These are phyloP conservation scores for Peronospora destructor DNA, from an alignment of 352 stramenopile species.

Conservation along the genomic window DNA sequence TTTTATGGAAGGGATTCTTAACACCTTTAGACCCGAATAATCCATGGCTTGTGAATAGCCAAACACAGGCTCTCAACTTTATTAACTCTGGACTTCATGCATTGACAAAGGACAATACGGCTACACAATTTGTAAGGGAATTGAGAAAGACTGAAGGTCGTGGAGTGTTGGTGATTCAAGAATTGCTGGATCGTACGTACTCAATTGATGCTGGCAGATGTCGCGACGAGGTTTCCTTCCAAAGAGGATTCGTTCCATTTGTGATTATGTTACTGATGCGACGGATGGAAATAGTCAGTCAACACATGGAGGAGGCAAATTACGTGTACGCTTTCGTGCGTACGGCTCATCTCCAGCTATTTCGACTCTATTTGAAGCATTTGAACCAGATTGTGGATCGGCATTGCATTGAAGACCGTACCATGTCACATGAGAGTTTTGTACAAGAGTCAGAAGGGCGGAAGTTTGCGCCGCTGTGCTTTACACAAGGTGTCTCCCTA, in stretches of 20 bases:
- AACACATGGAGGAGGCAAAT: slow-evolving; percentile 35
- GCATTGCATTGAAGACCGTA: slow-evolving; percentile 25
- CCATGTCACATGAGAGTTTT: slow-evolving; percentile 21
- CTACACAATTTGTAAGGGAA: slow-evolving; percentile 30
- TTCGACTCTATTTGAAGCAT: slow-evolving; percentile 24
- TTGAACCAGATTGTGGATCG: slow-evolving; percentile 30
- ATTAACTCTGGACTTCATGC: slow-evolving; percentile 40
- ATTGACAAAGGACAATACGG: slow-evolving; percentile 23
- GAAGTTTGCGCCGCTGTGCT: slow-evolving; percentile 32
- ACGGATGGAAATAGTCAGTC: slow-evolving; percentile 32
- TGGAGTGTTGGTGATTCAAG: slow-evolving; percentile 24
- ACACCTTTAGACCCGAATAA: slow-evolving; percentile 9
- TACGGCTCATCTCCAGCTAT: slow-evolving; percentile 23
- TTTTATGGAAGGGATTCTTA: slow-evolving; percentile 33
- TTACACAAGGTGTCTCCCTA: slow-evolving; percentile 32
- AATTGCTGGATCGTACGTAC: slow-evolving; percentile 25
- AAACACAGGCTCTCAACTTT: slow-evolving; percentile 36
- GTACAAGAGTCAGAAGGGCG: slow-evolving; percentile 18
- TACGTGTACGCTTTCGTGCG: slow-evolving; percentile 31
- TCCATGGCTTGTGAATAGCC: slow-evolving; percentile 23
- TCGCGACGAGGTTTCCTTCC: slow-evolving; percentile 31
- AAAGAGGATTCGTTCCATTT: slow-evolving; percentile 32
- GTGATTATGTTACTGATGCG: slow-evolving; percentile 28
- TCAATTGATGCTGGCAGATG: slow-evolving; percentile 26
- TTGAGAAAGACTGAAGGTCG: slow-evolving; percentile 26